Evolutionary conservation across 2,329 filamentous ascomycete species (phyloP), one percentile per base, ranked within the genome.

Genomic region (Alternaria conjuncta): DNA sequence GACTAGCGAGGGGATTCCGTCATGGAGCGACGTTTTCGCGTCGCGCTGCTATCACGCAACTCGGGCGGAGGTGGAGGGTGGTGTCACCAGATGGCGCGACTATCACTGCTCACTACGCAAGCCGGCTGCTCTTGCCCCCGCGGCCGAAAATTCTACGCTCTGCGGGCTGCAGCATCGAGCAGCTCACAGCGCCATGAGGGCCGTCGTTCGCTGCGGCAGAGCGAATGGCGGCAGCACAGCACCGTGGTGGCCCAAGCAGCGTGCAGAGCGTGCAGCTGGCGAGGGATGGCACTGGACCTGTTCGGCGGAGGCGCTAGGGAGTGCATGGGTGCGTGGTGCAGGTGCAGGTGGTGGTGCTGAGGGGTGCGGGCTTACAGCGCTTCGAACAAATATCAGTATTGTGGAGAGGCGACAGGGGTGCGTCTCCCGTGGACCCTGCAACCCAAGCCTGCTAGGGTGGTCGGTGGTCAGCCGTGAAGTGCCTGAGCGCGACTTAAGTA

Each of bases 401-500:
- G 64, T 69, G 69, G 61, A 66, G 64, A 73, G 70, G 61, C 69
- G 65, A 47, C 41, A 58, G 49, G 56, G 56, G 62, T 51, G 57
- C 36, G 36, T 41, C 36, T 41, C 9, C 64, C 66, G 67, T 71
- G 69, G 71, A 66, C 67, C 69, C 64, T 71, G 67, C 53, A 44
- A 30, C 28, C 53, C 30, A 53, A 49, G 23, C 50, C 45, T 53
- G 62, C 55, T 51, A 45, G 44, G 43, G 26, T 18, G 60, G 51
- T 51, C 26, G 44, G 56, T 41, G 60, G 50, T 58, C 53, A 43
- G 53, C 54, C 49, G 61, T 32, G 32, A 55, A 62, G 72, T 75
- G 65, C 70, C 72, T 75, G 72, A 71, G 66, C 68, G 55, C 61
- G 43, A 54, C 65, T 70, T 75, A 72, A 74, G 69, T 73, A 68